Evolutionary conservation across 768 basidiomycete species (phyloP), one percentile per base, ranked within the genome.

Genomic region (Trametes coccinea): DNA sequence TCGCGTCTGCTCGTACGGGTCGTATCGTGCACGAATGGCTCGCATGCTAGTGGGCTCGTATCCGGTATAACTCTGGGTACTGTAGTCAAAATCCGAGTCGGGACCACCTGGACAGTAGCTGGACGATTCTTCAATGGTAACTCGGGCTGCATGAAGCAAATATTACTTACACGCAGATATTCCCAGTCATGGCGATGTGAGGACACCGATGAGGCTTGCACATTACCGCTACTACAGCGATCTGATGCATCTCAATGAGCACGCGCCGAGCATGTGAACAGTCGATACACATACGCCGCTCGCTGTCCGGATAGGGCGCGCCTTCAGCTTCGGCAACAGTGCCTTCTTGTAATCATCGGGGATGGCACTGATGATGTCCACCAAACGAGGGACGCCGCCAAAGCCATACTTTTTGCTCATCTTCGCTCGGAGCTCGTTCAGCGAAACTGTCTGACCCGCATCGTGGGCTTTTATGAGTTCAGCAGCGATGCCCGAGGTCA

Each of bases 201-300:
- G 97, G 97, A 80, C 97, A 99, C 56, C 97, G 85, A 80, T 99
- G 97, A 1, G 97, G 97, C 71, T 98, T 99, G 79, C 95, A 96
- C 97, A 99, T 99, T n/a, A 99, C 96, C 8, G 97, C 97, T 13
- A 99, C 97, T 27, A 98, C 96, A 14, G 96, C 97, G 60, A 98
- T 95, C 94, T 96, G 48, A 37, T 10, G 37, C 16, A 46, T 33
- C 29, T 57, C 53, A 39, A 48, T 65, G 33, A 65, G 62, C 50
- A 41, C 51, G 14, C 17, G 31, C 53, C 56, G 40, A 14, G 33
- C 1, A 6, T 13, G 54, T 7, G 14, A 30, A 45, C 44, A 40
- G 29, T 13, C 33, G 37, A 33, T 47, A n/a, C 7, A 80, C 88
- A 70, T 68, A 95, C 95, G 60, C 97, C 96, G 75, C 94, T 96